Base-by-base conservation (phyloP, 2,329 filamentous ascomycete species). In the Penicillium oxalicum region DNA sequence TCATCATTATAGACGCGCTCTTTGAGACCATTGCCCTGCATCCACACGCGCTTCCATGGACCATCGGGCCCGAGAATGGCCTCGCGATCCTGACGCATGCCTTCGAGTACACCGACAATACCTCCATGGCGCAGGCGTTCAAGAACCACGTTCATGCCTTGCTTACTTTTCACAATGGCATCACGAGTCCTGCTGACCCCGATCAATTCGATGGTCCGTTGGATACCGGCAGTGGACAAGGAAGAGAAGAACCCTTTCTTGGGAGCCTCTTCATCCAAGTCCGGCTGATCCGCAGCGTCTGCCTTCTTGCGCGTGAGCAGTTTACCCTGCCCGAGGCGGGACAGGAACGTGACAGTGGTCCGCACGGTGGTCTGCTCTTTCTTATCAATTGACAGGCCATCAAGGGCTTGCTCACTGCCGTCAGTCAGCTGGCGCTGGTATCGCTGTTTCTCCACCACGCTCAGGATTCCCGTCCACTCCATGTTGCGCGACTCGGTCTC, bases 21-120 rank as follows among this genome's bases (percentile, higher is more conserved):
- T 42, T 59, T 62, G 32, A 54, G 39, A 25, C 57, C 57, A 47
- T 61, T 63, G 6, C 69, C 67, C 12, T 68, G 61, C 24, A 67
- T 51, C 71, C 69, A 74, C 18, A 67, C 65, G 27, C 67, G 65
- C 57, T 73, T 70, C 68, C 70, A 73, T 11, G 67, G 63, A 5
- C 69, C 65, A 13, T 73, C 68, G 5, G 62, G 55, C 4, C 65
- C 69, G 50, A 64, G 58, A 49, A 65, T 59, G 44, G 64, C 61
- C 57, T 79, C 75, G 36, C 77, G 74, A 61, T 87, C 83, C 58
- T 74, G 72, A 44, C 81, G 74, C 83, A 87, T 87, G 27, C 82
- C 83, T 55, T 87, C 84, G 28, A 88, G 70, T n/a, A 87, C 84
- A 24, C 70, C 83, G 12, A 86, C 81, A 13, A 88, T 71, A 0